phyloP scores from a whole-genome alignment of 768 basidiomycete species.

The Cystofilobasidium capitatum region DNA sequence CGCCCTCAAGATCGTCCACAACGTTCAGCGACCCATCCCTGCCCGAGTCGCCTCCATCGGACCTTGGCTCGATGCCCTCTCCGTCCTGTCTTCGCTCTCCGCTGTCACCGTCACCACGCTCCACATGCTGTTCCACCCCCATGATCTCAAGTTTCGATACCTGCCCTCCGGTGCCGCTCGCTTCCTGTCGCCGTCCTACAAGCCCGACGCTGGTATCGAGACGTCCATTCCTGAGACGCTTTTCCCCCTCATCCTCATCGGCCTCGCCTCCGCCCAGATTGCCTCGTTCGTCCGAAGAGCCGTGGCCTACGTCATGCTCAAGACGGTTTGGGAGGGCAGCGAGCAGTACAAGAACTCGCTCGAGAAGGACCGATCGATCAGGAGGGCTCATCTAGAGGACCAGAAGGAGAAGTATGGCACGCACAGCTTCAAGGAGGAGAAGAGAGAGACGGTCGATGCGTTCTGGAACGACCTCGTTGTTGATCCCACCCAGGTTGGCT shows the following conservation, averaged over 20 bases:
- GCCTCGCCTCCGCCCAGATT: conserved; percentile 77
- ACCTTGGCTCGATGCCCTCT: conserved; percentile 79
- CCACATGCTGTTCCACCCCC: conserved; percentile 74
- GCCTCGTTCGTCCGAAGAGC: conserved; percentile 57
- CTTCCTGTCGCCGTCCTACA: conserved; percentile 10
- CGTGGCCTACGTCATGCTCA: conserved; percentile 61
- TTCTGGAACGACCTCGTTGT: neutral
- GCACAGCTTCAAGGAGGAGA: neutral
- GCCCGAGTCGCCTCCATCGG: conserved; percentile 57
- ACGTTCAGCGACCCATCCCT: conserved; percentile 74
- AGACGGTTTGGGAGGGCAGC: conserved; percentile 66
- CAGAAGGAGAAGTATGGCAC: neutral
- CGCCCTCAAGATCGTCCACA: conserved; percentile 86
- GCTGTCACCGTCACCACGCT: conserved; percentile 81
- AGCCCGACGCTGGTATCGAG: neutral
- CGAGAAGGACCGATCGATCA: neutral
- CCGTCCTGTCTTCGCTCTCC: conserved; percentile 77
- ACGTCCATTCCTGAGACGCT: conserved; percentile 35
- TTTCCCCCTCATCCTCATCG: conserved; percentile 58
- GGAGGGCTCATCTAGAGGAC: neutral
- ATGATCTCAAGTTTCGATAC: neutral
- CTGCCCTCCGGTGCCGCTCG: neutral
- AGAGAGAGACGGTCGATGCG: neutral
- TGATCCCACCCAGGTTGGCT: neutral
- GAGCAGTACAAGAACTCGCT: conserved; percentile 49